Percentiles rank a stretch among this genome's conserved stretches.
Conservation (phyloP, 305 asterid genomes). For the Fraxinus nigra region DNA sequence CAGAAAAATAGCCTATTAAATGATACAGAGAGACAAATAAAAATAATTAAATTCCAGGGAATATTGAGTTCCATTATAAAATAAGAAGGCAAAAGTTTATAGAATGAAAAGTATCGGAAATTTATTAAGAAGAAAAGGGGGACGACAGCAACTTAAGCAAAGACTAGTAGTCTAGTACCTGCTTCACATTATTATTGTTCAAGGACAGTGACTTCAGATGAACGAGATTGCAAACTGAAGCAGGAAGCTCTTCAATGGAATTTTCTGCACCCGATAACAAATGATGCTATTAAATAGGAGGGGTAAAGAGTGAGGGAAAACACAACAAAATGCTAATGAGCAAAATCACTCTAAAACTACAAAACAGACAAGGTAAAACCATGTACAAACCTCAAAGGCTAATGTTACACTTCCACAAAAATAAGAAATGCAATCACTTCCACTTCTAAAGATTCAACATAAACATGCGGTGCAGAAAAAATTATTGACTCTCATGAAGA, state of each 20-base stretch:
- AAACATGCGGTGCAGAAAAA: background rate
- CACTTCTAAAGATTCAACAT: background rate
- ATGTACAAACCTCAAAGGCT: background rate
- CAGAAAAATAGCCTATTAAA: background rate
- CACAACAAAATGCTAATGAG: background rate
- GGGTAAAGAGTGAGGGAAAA: background rate
- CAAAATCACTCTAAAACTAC: background rate
- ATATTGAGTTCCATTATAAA: background rate
- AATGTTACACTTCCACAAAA: background rate
- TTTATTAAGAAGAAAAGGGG: constrained; percentile 13
- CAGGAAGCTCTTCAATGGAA: constrained; percentile 82
- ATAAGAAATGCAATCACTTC: background rate
- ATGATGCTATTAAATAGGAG: background rate
- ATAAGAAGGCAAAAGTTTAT: background rate
- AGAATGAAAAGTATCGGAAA: background rate
- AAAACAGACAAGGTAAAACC: background rate
- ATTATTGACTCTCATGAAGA: background rate
- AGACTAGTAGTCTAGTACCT: constrained; percentile 42
- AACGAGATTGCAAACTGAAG: constrained; percentile 77
- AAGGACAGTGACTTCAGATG: constrained; percentile 84
- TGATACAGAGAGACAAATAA: background rate
- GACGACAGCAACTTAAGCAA: background rate
- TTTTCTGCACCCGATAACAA: constrained; percentile 53
- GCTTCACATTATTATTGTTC: constrained; percentile 72
- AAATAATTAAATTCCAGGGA: background rate